phyloP scores from a whole-genome alignment of 2,329 filamentous ascomycete genomes.

The Tolypocladium nubicola region DNA sequence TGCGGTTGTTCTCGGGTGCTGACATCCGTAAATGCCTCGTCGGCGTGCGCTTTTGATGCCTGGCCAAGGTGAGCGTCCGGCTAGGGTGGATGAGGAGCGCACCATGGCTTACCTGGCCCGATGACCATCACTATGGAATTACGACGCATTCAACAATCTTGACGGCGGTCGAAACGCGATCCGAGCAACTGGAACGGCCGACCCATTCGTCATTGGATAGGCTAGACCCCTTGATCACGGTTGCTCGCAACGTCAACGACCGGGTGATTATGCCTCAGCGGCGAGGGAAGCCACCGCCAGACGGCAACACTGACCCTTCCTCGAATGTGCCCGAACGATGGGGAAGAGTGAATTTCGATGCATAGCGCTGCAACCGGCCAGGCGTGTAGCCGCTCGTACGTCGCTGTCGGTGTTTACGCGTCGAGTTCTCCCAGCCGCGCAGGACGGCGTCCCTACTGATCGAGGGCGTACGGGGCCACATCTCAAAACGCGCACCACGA shows the following conservation, averaged over 20 bases:
- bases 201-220: too few relatives aligned
- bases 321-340: background rate
- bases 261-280: background rate
- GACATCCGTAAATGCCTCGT: background rate
- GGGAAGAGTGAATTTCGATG: background rate
- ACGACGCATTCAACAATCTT: too few relatives aligned
- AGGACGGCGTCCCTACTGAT: background rate
- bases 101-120: background rate
- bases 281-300: background rate
- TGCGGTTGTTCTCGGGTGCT: background rate
- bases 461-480: background rate
- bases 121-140: background rate
- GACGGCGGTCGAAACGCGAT: background rate
- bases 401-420: background rate
- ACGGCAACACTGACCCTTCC: background rate
- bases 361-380: background rate
- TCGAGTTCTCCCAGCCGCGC: background rate
- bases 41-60: background rate
- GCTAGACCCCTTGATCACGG: background rate
- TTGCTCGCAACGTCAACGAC: background rate
- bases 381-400: background rate
- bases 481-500: background rate
- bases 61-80: background rate
- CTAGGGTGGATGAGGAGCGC: background rate
- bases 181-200: background rate